Evolutionary conservation across 345 rosid genomes (phyloP).

Genomic region (Salix udensis): DNA sequence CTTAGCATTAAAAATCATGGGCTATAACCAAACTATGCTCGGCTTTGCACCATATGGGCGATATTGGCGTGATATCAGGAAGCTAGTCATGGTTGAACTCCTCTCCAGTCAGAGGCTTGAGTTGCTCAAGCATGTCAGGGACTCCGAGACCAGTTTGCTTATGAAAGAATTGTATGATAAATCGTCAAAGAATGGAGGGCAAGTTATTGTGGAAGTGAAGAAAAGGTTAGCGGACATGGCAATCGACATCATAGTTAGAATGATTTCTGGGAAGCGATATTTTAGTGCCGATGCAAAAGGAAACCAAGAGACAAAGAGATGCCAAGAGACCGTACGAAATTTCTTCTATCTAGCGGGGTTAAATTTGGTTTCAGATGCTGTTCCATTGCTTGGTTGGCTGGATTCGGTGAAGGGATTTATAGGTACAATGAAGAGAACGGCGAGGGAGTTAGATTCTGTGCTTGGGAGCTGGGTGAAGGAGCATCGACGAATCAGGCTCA

Average conservation of each 20-base stretch:
- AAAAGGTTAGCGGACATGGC: not conserved
- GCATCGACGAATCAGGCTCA: not conserved
- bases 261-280: not conserved
- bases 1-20: not conserved
- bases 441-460: not conserved
- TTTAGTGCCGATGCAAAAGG: not conserved
- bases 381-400: not conserved
- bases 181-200: too few relatives aligned
- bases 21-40: not conserved
- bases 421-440: not conserved
- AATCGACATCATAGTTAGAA: not conserved
- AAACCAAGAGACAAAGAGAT: not conserved
- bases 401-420: not conserved
- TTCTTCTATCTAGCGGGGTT: not conserved
- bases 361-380: not conserved
- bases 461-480: not conserved
- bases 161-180: not conserved
- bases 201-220: not conserved
- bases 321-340: not conserved
- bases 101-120: not conserved
- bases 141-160: not conserved
- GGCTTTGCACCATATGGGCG: not conserved
- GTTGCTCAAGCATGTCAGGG: not conserved
- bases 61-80: constrained; percentile 3
- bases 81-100: not conserved